Evolutionary conservation across 1,284 basidiomycete genomes (phyloP).

Genomic region (Irpex lacteus): DNA sequence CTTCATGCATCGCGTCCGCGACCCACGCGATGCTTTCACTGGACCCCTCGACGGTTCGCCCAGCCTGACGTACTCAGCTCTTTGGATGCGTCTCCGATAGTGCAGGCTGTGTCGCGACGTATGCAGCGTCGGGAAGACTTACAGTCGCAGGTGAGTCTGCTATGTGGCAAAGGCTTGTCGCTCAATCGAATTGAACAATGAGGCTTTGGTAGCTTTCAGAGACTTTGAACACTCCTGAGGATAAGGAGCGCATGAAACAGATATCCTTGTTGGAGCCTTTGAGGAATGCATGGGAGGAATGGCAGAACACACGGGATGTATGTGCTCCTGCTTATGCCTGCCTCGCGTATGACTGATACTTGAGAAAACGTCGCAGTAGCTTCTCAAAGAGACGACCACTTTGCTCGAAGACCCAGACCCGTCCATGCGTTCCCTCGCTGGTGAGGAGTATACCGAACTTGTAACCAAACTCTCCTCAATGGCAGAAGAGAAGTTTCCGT

Average conservation of each 20-base stretch:
- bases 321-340: constrained; percentile 15
- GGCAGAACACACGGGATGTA: constrained; percentile 42
- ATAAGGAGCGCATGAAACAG: constrained; percentile 41
- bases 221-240: constrained; percentile 33
- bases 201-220: constrained; percentile 27
- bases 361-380: constrained; percentile 42
- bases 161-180: neutral
- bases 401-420: constrained; percentile 78
- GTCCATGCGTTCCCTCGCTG: constrained; percentile 73
- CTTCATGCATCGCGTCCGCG: constrained; percentile 4
- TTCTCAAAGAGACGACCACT: constrained; percentile 57
- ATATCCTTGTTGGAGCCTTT: constrained; percentile 54
- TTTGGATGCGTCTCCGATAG: constrained; percentile 20
- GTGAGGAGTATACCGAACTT: constrained; percentile 64
- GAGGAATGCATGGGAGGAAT: constrained; percentile 47
- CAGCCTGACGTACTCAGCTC: neutral
- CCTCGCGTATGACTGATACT: neutral
- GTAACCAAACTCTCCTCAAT: constrained; percentile 45
- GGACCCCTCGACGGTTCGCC: neutral
- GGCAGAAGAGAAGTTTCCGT: constrained; percentile 58
- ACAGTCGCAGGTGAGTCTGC: constrained; percentile 22
- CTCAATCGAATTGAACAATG: neutral
- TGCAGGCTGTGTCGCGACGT: constrained; percentile 24
- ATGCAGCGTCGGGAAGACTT: constrained; percentile 25
- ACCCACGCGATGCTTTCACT: constrained; percentile 2